These are phyloP conservation scores for Cytospora piceae DNA, from an alignment of 2,329 filamentous ascomycete genomes.

Conservation along the genomic window DNA sequence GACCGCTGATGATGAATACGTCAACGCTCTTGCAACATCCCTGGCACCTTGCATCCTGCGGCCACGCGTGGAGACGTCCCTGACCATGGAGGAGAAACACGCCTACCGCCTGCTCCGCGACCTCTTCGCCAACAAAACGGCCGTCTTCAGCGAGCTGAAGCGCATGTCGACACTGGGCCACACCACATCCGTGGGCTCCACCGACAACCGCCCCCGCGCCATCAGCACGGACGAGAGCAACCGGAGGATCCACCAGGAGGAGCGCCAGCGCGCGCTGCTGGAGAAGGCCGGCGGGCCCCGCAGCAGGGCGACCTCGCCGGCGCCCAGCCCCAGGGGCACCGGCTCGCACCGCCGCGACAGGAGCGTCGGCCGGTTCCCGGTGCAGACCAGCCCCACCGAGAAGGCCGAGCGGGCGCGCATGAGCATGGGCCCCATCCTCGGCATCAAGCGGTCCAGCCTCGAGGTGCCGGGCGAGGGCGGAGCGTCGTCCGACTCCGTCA, in stretches of 20 bases:
- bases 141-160: slow-evolving; percentile 95
- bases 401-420: slow-evolving; percentile 55
- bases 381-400: slow-evolving; percentile 58
- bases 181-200: slow-evolving; percentile 55
- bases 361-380: slow-evolving; percentile 81
- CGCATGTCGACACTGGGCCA: slow-evolving; percentile 76
- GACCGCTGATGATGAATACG: slow-evolving; percentile 88
- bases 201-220: slow-evolving; percentile 69
- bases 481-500: slow-evolving; percentile 32
- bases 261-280: slow-evolving; percentile 81
- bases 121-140: slow-evolving; percentile 89
- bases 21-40: slow-evolving; percentile 71
- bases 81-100: slow-evolving; percentile 96
- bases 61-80: slow-evolving; percentile 81
- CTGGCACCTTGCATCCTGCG: slow-evolving; percentile 87
- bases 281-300: slow-evolving; percentile 66
- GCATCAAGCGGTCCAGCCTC: slow-evolving; percentile 69
- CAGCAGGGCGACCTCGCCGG: slow-evolving; percentile 75
- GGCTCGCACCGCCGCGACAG: slow-evolving; percentile 75
- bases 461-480: slow-evolving; percentile 73
- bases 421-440: slow-evolving; percentile 54
- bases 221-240: slow-evolving; percentile 96
- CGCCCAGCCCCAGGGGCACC: slow-evolving; percentile 54
- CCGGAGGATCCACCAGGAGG: slow-evolving; percentile 90
- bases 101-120: slow-evolving; percentile 89